Evolutionary conservation across 805 yeast species (phyloP), one percentile per base, ranked within the genome.

Genomic region (Metahyphopichia silvanorum): DNA sequence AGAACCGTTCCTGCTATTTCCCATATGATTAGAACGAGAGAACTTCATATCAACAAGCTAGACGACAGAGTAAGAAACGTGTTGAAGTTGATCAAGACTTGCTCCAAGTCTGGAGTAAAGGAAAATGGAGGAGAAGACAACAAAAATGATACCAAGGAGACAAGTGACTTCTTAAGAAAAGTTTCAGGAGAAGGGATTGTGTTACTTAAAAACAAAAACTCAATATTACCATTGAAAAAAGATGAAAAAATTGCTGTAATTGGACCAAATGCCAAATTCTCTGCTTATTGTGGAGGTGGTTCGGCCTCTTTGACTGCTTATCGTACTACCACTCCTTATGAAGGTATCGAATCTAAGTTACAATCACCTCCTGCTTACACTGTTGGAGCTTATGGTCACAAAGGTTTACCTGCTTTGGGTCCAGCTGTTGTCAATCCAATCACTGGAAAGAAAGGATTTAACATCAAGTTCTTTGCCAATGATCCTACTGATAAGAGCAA

Each of bases 251-350:
- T 56, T 9, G 64, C 60, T 3, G 52, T 58, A 4, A 57, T 57
- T 23, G 64, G 64, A 1, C 62, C 62, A 11, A 56, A 56, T 34
- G 61, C 64, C 18, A 55, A 55, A 37, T 27, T 25, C 24, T 39
- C 52, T 8, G 51, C 59, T 20, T 53, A 46, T 34, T 47, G 58
- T 37, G 64, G 64, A 9, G 64, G 64, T n/a, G 64, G 64, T 4
- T 53, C 61, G 5, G 63, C 64, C 7, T 38, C 55, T 14, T 40
- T 57, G 18, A 41, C 41, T 14, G 47, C 60, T 4, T 55, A 56
- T 38, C 47, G 51, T 38, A 36, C 45, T 8, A 49, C 55, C 11
- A 53, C 63, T 6, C 61, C 61, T 2, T 51, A 27, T 29, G 54
- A 50, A 27, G 31, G 44, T 16, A 49, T 51, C 27, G 19, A 27